These are phyloP conservation scores for Fusarium sp. DNA, from an alignment of 2,329 filamentous ascomycete genomes.

Conservation along the genomic window DNA sequence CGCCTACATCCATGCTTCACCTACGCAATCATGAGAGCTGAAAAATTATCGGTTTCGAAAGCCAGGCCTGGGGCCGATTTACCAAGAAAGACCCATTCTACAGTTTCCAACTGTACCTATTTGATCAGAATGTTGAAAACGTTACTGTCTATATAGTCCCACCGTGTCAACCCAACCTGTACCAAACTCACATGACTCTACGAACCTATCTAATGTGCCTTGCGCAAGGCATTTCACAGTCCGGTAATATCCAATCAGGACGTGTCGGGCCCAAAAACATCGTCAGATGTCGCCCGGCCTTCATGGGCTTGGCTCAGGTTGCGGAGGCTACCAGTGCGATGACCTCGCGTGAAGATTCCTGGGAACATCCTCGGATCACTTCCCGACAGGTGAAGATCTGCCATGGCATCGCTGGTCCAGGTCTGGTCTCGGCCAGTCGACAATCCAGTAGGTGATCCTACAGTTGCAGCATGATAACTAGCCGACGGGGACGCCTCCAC, in stretches of 20 bases:
- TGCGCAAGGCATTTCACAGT: background rate
- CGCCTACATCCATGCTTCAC: background rate
- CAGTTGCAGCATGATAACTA: constrained; percentile 14
- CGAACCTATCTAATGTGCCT: background rate
- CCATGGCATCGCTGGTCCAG: constrained; percentile 52
- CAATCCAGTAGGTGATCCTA: constrained; percentile 36
- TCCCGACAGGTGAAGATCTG: constrained; percentile 62
- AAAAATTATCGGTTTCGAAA: background rate
- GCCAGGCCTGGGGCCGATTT: background rate
- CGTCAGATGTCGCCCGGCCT: constrained; percentile 29
- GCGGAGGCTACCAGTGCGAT: constrained; percentile 54
- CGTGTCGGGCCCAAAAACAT: constrained; percentile 26
- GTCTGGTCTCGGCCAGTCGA: constrained; percentile 46
- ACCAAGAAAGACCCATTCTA: constrained; percentile 1
- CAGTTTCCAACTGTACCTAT: background rate
- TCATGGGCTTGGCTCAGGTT: constrained; percentile 43
- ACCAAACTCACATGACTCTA: background rate
- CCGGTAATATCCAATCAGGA: background rate
- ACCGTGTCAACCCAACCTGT: background rate
- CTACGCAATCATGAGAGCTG: background rate
- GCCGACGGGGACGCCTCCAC: constrained; percentile 21
- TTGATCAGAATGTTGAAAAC: background rate
- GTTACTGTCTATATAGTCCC: background rate
- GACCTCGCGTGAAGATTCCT: constrained; percentile 69
- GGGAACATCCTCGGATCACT: constrained; percentile 78